phyloP scores from a whole-genome alignment of 495 filamentous ascomycete genomes.

The Hypoxylon perforatum region DNA sequence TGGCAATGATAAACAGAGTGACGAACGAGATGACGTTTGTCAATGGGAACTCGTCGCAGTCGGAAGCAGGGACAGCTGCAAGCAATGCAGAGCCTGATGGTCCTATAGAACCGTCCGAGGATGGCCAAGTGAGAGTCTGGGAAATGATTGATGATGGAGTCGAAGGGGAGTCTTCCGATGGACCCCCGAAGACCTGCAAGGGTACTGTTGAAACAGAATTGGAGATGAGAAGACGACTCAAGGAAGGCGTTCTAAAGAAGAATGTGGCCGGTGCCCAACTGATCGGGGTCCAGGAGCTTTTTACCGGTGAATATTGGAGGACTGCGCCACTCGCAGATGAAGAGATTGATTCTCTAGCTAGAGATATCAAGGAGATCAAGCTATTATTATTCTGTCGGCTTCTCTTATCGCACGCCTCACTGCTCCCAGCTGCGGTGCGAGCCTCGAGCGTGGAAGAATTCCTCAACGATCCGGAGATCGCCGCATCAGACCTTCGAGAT shows the following conservation, averaged over 20 bases:
- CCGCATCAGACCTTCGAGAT: constrained; percentile 58
- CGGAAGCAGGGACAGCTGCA: constrained; percentile 29
- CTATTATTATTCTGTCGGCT: constrained; percentile 62
- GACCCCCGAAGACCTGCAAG: constrained; percentile 46
- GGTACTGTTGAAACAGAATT: constrained; percentile 54
- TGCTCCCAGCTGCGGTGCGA: constrained; percentile 57
- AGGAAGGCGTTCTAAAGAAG: constrained; percentile 54
- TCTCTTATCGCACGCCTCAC: constrained; percentile 58
- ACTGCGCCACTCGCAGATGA: constrained; percentile 54
- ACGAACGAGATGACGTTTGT: too few species aligned
- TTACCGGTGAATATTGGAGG: constrained; percentile 47
- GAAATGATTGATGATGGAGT: constrained; percentile 24
- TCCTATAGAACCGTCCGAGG: constrained; percentile 4
- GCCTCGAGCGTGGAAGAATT: constrained; percentile 61
- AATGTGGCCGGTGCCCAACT: constrained; percentile 46
- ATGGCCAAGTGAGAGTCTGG: constrained; percentile 37
- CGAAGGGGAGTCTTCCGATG: constrained; percentile 3
- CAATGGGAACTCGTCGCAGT: constrained; percentile 53
- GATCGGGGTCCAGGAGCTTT: constrained; percentile 50
- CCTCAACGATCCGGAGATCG: constrained; percentile 54
- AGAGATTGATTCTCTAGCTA: constrained; percentile 55
- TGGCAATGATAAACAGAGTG: too few species aligned
- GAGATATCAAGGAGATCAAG: constrained; percentile 62
- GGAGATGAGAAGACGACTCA: constrained; percentile 53
- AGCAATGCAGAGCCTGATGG: constrained; percentile 11